phyloP scores from a whole-genome alignment of 2,329 filamentous ascomycete species.

The Anthostomella pinea region DNA sequence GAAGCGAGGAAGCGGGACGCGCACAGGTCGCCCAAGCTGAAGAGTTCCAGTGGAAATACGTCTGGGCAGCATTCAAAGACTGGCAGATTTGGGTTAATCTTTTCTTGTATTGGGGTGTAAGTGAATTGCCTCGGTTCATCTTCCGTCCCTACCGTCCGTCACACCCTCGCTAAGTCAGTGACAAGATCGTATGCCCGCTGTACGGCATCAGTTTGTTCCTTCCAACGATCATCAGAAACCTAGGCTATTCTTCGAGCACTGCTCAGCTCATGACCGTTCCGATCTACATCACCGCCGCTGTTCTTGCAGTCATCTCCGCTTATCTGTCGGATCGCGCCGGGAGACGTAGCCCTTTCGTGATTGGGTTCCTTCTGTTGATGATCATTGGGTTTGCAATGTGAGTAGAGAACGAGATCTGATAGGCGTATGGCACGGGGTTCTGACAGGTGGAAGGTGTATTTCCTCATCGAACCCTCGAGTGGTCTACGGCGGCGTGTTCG shows the following conservation, averaged over 20 bases:
- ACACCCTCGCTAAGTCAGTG: too few species aligned
- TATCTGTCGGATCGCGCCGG: slow-evolving; percentile 54
- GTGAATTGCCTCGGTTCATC: slow-evolving; percentile 28
- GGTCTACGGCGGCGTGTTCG: slow-evolving; percentile 72
- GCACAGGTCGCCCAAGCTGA: slow-evolving; percentile 61
- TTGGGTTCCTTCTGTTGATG: slow-evolving; percentile 51
- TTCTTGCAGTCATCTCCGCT: slow-evolving; percentile 51
- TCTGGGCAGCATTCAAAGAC: slow-evolving; percentile 69
- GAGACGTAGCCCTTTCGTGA: slow-evolving; percentile 54
- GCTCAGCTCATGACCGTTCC: slow-evolving; percentile 63
- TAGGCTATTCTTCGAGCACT: slow-evolving; percentile 55
- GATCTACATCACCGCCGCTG: slow-evolving; percentile 62
- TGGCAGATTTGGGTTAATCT: slow-evolving; percentile 72
- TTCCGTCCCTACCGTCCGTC: not conserved
- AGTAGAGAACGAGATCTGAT: slow-evolving; percentile 11
- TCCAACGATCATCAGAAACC: slow-evolving; percentile 60
- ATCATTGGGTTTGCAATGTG: slow-evolving; percentile 56
- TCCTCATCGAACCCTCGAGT: slow-evolving; percentile 55
- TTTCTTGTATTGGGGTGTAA: slow-evolving; percentile 63
- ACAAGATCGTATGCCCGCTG: slow-evolving; percentile 51
- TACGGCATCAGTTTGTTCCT: slow-evolving; percentile 59
- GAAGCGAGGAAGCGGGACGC: slow-evolving; percentile 39
- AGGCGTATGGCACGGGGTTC: slow-evolving; percentile 15
- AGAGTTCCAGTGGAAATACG: slow-evolving; percentile 71
- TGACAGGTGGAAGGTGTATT: slow-evolving; percentile 50